A percentile compares a stretch with the other conserved stretches of the same genome.
These are phyloP conservation scores for Heliosperma pusillum DNA, from an alignment of 148 eudicot species.

Conservation along the genomic window DNA sequence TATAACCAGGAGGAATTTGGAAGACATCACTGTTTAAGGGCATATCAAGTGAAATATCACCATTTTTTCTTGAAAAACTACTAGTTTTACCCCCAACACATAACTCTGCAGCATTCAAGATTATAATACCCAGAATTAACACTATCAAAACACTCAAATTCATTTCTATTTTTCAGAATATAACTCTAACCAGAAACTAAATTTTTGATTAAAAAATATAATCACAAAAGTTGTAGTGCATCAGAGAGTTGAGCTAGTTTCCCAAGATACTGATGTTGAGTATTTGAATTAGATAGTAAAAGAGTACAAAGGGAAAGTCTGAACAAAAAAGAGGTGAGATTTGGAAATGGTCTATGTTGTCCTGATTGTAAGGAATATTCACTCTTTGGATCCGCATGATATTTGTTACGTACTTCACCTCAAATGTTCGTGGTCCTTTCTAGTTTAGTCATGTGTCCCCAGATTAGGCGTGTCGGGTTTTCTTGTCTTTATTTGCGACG, in stretches of 20 bases:
- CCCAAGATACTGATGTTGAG: background rate
- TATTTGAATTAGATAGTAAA: too few species aligned
- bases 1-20: conserved; percentile 59
- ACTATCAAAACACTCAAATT: conserved; percentile 15
- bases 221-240: background rate
- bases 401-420: background rate
- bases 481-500: too few species aligned
- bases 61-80: conserved; percentile 33
- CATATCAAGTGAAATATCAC: conserved; percentile 52
- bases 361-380: conserved; percentile 24
- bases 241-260: background rate
- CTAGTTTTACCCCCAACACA: conserved; percentile 60
- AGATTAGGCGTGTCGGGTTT: background rate
- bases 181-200: background rate
- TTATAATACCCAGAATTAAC: conserved; percentile 21
- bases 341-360: conserved; percentile 8
- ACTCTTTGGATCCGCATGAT: conserved; percentile 22
- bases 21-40: conserved; percentile 72
- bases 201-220: background rate
- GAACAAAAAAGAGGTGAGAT: background rate
- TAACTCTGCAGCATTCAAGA: conserved; percentile 28
- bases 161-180: conserved; percentile 19
- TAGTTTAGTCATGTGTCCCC: background rate
- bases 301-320: too few species aligned
- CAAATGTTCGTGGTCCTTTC: background rate